Evolutionary conservation across 768 basidiomycete species (phyloP).

Genomic region (Porphyrellus cyaneotinctus): DNA sequence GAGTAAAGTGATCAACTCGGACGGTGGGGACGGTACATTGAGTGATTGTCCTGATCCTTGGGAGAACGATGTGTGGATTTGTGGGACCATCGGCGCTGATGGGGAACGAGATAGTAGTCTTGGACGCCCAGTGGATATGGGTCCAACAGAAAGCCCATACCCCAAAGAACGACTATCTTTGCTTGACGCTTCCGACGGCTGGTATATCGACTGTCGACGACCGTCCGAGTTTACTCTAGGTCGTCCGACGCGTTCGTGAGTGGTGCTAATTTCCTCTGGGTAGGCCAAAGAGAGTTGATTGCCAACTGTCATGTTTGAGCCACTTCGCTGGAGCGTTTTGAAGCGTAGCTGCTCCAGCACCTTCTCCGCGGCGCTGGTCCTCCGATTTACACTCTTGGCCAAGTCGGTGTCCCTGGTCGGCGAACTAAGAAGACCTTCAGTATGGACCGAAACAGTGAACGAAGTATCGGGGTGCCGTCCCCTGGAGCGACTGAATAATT

Average conservation of each 20-base stretch:
- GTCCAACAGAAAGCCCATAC: conserved; percentile 20
- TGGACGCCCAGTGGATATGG: conserved; percentile 40
- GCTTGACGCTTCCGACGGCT: conserved; percentile 22
- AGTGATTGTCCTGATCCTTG: conserved; percentile 23
- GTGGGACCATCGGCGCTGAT: conserved; percentile 46
- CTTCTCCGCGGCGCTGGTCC: conserved; percentile 64
- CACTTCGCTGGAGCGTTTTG: conserved; percentile 50
- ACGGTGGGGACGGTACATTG: conserved; percentile 37
- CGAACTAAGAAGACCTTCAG: conserved; percentile 24
- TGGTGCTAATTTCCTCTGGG: conserved; percentile 13
- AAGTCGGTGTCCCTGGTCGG: conserved; percentile 35
- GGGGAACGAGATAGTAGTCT: conserved; percentile 52
- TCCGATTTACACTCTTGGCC: conserved; percentile 33
- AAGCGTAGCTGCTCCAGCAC: conserved; percentile 62
- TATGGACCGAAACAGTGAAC: conserved; percentile 16
- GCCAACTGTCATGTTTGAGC: conserved; percentile 14
- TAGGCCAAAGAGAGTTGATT: conserved; percentile 18
- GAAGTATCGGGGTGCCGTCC: conserved; percentile 22
- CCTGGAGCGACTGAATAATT: conserved; percentile 15
- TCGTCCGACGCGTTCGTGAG: conserved; percentile 21
- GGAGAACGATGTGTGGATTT: conserved; percentile 24
- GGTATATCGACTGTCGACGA: conserved; percentile 24
- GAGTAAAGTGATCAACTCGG: conserved; percentile 54
- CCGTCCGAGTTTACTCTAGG: conserved; percentile 29
- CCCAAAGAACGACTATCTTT: conserved; percentile 21